Percentiles rank a stretch among this genome's conserved stretches.
Evolutionary conservation across 2,329 filamentous ascomycete species (phyloP).

Genomic region (Bipolaris cookei): DNA sequence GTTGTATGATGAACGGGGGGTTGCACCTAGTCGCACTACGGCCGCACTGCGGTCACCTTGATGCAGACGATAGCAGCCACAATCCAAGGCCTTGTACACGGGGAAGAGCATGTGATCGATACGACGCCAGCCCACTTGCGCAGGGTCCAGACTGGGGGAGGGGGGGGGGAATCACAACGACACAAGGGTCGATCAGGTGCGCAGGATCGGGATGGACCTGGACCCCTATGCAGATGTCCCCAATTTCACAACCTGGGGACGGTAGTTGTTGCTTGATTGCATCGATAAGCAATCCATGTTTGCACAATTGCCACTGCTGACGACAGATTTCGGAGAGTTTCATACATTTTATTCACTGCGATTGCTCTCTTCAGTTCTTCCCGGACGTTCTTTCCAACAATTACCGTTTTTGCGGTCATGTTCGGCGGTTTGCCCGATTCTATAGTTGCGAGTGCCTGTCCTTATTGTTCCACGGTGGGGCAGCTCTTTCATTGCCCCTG

Average conservation of each 20-base stretch:
- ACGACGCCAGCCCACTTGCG: background rate
- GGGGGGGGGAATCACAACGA: background rate
- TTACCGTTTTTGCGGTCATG: constrained; percentile 3
- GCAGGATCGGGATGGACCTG: background rate
- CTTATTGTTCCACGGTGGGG: constrained; percentile 1
- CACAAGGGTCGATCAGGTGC: background rate
- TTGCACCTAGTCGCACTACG: constrained; percentile 4
- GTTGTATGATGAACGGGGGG: background rate
- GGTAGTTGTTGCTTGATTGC: background rate
- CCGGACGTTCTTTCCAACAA: constrained; percentile 3
- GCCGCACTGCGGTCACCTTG: constrained; percentile 4
- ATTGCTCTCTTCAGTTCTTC: constrained; percentile 2
- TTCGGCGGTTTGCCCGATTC: constrained; percentile 2
- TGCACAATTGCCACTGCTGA: constrained; percentile 5
- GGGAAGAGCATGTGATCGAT: background rate
- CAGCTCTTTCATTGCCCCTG: background rate
- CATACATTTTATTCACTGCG: constrained; percentile 1
- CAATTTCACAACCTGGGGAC: background rate
- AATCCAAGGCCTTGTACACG: constrained; percentile 3
- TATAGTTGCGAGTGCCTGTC: constrained; percentile 3
- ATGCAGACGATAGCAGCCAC: constrained; percentile 4
- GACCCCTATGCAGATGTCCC: background rate
- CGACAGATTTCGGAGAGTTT: background rate
- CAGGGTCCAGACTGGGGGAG: background rate
- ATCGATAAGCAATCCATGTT: background rate